phyloP scores from a whole-genome alignment of 148 eudicot genomes.

The Heliamphora exappendiculata region DNA sequence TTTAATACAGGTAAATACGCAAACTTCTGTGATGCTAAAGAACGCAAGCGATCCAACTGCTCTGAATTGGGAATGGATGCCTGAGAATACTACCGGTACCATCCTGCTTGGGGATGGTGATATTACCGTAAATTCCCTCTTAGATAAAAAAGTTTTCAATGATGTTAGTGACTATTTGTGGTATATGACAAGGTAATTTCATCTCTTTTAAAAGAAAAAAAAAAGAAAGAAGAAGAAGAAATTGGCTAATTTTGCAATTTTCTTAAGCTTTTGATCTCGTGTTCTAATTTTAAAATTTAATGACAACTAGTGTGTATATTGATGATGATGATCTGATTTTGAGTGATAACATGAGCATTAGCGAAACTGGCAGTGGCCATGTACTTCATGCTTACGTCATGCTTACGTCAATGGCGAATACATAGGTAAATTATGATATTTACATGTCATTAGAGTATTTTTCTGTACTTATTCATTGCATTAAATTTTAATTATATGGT shows the following conservation, averaged over 20 bases:
- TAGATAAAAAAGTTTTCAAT: slow-evolving; percentile 30
- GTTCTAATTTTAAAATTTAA: too few species aligned
- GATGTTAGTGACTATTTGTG: slow-evolving; percentile 43
- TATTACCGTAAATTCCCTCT: not conserved
- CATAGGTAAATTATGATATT: slow-evolving; percentile 23
- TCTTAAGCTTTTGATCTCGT: too few species aligned
- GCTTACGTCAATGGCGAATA: slow-evolving; percentile 37
- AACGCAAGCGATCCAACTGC: slow-evolving; percentile 22
- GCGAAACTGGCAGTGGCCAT: slow-evolving; percentile 35
- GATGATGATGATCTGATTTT: slow-evolving; percentile 28
- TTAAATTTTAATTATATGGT: too few species aligned
- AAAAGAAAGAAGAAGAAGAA: too few species aligned
- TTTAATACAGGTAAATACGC: slow-evolving; percentile 26
- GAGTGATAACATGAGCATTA: slow-evolving; percentile 30
- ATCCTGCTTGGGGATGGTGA: slow-evolving; percentile 23
- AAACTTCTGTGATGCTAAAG: slow-evolving; percentile 34
- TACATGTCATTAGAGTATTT: too few species aligned
- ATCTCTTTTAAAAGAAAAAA: too few species aligned
- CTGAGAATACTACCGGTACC: slow-evolving; percentile 23
- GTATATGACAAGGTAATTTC: slow-evolving; percentile 53
- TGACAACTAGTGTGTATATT: slow-evolving; percentile 21
- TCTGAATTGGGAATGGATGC: slow-evolving; percentile 35
- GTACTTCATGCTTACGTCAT: slow-evolving; percentile 37
- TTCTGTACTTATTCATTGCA: not conserved
- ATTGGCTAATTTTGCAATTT: not conserved